Conservation (phyloP, 306 rosid species). For the Vachellia pachyceras region DNA sequence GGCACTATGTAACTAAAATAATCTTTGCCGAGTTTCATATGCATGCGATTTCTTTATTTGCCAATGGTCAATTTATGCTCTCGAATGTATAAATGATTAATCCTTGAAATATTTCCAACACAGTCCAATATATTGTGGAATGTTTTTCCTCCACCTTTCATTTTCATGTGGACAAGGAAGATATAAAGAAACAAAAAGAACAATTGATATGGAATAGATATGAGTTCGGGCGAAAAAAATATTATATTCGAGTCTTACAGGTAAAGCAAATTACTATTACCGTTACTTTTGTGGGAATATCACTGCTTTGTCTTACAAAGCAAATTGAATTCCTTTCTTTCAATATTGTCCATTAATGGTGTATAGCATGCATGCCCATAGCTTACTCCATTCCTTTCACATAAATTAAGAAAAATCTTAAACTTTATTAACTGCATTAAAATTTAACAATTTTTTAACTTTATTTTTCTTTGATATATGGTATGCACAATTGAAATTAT, state of each 20-base stretch:
- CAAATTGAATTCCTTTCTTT: conserved; percentile 26
- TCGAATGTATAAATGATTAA: neutral
- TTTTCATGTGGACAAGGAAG: conserved; percentile 30
- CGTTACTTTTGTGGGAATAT: conserved; percentile 23
- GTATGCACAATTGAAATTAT: too few species aligned
- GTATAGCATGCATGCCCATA: neutral
- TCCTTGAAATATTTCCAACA: conserved; percentile 15
- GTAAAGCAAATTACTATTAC: conserved; percentile 41
- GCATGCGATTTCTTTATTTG: neutral
- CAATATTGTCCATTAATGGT: neutral
- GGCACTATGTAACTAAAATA: neutral
- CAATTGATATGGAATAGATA: conserved; percentile 13
- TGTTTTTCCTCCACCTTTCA: conserved; percentile 36
- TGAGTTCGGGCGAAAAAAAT: conserved; percentile 12
- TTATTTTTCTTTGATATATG: too few species aligned
- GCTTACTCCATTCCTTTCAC: neutral
- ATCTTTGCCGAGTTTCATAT: neutral
- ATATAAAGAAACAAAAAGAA: conserved; percentile 36
- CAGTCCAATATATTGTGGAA: conserved; percentile 36
- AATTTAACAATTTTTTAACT: too few species aligned
- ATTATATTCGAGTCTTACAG: conserved; percentile 40
- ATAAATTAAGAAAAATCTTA: too few species aligned
- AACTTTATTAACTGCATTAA: too few species aligned
- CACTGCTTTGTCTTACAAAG: conserved; percentile 34
- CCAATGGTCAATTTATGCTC: neutral